phyloP scores from a whole-genome alignment of 331 rosid species.

The Malus hybrid region DNA sequence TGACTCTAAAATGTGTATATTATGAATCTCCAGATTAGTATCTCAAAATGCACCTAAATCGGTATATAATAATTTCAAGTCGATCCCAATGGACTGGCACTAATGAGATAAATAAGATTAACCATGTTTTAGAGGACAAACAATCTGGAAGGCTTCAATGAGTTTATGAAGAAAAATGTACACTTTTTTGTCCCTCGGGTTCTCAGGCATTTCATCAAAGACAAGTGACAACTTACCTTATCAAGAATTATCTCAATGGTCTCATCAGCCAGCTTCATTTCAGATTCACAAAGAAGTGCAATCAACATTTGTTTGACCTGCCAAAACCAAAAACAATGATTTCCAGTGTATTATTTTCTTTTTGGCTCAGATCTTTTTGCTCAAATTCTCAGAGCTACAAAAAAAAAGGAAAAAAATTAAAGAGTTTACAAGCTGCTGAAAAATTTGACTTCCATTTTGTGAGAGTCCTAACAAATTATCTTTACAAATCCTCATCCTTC shows the following conservation, averaged over 20 bases:
- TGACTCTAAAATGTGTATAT: neutral
- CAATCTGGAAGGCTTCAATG: neutral
- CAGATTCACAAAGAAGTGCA: constrained; percentile 84
- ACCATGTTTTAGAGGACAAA: neutral
- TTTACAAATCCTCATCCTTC: neutral
- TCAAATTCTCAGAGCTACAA: neutral
- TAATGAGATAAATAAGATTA: neutral
- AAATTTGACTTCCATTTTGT: neutral
- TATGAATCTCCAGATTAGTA: neutral
- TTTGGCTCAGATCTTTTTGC: neutral
- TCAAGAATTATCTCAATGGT: constrained; percentile 68
- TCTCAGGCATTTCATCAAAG: neutral
- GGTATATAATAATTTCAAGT: neutral
- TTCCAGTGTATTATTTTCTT: neutral
- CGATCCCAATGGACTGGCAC: no score
- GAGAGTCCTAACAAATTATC: neutral
- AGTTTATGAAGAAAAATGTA: neutral
- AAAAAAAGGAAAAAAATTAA: neutral
- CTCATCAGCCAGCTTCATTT: constrained; percentile 75
- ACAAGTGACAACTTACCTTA: constrained; percentile 44
- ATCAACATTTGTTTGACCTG: constrained; percentile 91
- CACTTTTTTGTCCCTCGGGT: neutral
- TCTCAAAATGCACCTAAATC: neutral
- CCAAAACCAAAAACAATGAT: constrained; percentile 15
- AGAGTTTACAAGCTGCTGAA: no score